phyloP scores from a whole-genome alignment of 2,329 filamentous ascomycete species.

The Periconia sp. region DNA sequence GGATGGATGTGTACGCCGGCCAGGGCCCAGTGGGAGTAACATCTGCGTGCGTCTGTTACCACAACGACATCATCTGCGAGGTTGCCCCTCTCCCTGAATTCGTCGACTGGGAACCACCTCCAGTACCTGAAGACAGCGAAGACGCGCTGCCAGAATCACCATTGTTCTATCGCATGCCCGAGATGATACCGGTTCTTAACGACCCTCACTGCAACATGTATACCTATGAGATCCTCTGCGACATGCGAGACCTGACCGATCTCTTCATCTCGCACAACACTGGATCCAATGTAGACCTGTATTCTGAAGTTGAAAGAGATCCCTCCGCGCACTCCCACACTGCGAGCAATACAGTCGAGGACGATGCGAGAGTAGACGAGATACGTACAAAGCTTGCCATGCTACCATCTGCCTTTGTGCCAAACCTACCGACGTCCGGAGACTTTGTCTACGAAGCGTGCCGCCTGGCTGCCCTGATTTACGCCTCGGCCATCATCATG shows the following conservation, averaged over 20 bases:
- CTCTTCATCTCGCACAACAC: constrained; percentile 23
- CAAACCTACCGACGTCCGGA: constrained; percentile 18
- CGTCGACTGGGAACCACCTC: constrained; percentile 11
- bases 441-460: constrained; percentile 40
- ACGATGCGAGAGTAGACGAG: constrained; percentile 13
- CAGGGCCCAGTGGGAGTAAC: constrained; percentile 21
- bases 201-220: constrained; percentile 22
- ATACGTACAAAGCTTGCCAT: constrained; percentile 19
- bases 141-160: constrained; percentile 36
- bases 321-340: background rate
- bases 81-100: constrained; percentile 19
- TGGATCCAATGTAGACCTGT: background rate
- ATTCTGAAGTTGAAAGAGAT: constrained; percentile 8
- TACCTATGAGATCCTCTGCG: constrained; percentile 27
- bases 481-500: constrained; percentile 30
- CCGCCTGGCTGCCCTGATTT: constrained; percentile 37
- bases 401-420: constrained; percentile 25
- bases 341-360: constrained; percentile 9
- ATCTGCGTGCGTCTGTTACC: constrained; percentile 23
- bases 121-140: background rate
- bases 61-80: constrained; percentile 34
- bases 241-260: constrained; percentile 37
- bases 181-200: constrained; percentile 21
- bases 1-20: constrained; percentile 14
- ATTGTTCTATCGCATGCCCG: constrained; percentile 27